Percentiles rank a stretch among this genome's conserved stretches.
phyloP scores from a whole-genome alignment of 495 filamentous ascomycete species.

The Penicillium goetzii region DNA sequence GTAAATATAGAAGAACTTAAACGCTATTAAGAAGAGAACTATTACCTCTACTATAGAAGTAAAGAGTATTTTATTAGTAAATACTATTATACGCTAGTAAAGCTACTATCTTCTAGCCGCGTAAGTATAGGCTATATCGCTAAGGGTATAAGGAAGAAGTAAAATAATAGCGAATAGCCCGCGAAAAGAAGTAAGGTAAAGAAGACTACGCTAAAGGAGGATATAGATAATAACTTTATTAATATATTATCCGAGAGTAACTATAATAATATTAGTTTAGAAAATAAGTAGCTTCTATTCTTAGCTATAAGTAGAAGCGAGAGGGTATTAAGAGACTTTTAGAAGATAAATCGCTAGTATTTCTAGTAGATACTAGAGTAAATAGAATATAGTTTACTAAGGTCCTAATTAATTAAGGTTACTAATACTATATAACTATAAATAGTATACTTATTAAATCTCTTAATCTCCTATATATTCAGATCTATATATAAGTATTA shows the following conservation, averaged over 20 bases:
- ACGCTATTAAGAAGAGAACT: not conserved
- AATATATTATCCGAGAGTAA: not conserved
- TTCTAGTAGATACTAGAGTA: not conserved
- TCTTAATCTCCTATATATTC: not conserved
- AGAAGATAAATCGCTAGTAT: not conserved
- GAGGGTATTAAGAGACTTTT: not conserved
- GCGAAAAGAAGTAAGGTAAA: not conserved
- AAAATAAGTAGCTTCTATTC: constrained; percentile 1
- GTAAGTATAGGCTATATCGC: too few relatives aligned
- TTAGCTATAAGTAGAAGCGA: not conserved
- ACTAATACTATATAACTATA: too few relatives aligned
- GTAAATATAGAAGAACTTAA: not conserved
- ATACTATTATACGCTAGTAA: not conserved
- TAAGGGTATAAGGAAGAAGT: not conserved
- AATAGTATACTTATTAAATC: constrained; percentile 2
- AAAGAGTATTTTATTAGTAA: not conserved
- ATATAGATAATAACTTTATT: not conserved
- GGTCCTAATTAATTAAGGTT: not conserved
- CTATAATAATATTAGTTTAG: too few relatives aligned
- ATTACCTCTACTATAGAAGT: not conserved
- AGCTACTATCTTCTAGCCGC: not conserved
- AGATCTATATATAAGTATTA: not conserved
- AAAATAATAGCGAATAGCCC: not conserved
- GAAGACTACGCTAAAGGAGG: not conserved
- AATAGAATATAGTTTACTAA: not conserved